These are phyloP conservation scores for Nematocida ironsii DNA, from an alignment of 371 early-diverging fungal species.

Conservation along the genomic window DNA sequence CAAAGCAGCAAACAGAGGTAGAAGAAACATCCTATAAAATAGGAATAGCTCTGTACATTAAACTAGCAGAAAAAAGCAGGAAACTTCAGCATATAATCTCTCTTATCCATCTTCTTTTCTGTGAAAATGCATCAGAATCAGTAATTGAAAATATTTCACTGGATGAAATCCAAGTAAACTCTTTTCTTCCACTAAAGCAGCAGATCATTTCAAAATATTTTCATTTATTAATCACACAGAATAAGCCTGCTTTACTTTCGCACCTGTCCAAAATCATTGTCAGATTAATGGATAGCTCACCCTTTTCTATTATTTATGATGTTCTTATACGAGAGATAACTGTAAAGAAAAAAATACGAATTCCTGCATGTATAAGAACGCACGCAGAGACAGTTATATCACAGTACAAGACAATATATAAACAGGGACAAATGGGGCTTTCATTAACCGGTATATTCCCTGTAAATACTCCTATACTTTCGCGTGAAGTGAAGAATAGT, in stretches of 20 bases:
- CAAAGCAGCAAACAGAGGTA: slow-evolving; percentile 24
- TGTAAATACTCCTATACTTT: slow-evolving; percentile 18
- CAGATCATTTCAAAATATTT: slow-evolving; percentile 54
- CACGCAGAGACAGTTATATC: slow-evolving; percentile 12
- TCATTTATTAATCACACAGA: background rate
- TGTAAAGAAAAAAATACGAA: background rate
- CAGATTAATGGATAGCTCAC: background rate
- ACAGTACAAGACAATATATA: slow-evolving; percentile 12
- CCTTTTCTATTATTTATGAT: slow-evolving; percentile 23
- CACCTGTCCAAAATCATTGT: background rate
- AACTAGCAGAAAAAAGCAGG: background rate
- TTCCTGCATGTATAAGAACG: background rate
- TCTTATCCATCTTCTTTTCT: slow-evolving; percentile 50
- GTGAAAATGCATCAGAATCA: background rate
- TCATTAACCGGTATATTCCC: slow-evolving; percentile 7
- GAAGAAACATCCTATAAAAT: slow-evolving; percentile 12
- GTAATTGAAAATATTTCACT: background rate
- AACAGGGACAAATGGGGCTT: background rate
- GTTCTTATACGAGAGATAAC: slow-evolving; percentile 24
- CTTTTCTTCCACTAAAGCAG: slow-evolving; percentile 46
- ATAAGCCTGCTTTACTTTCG: background rate
- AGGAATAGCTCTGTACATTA: slow-evolving; percentile 27
- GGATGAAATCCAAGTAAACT: slow-evolving; percentile 4
- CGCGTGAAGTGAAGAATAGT: background rate
- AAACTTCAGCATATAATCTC: slow-evolving; percentile 34